Base-by-base conservation (phyloP, 2,329 filamentous ascomycete species). In the Ophioceras dolichostomum region DNA sequence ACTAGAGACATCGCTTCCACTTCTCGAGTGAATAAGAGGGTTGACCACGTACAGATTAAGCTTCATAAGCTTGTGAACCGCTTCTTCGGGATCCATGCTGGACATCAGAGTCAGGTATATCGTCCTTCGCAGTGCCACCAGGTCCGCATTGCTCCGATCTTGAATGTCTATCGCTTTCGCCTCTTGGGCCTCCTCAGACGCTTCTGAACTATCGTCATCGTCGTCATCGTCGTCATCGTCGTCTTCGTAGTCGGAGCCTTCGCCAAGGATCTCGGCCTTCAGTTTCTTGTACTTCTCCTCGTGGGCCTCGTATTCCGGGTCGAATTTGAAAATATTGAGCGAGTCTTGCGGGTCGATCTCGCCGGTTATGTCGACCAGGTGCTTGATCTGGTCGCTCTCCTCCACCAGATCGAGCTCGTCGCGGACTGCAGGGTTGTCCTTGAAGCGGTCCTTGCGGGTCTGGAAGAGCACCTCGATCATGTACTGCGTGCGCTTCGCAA, bases 381-480 rank as follows among this genome's bases (percentile, higher is more conserved):
- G 91, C 1, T 91, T 96, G 49, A 96, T 94, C 56, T 96, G 91
- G 53, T 98, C 91, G 57, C 96, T 89, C 59, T 98, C 91, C 60
- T 96, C 89, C 8, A 98, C 85, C 32, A 98, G 60, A 59, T 98
- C 91, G 40, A 98, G 65, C 56, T 98, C 91, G 54, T 95, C 88
- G 57, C 79, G 88, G 49, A 96, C 67, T 1, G 87, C 80, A 14
- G 81, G 86, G 50, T 96, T 87, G 51, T 96, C 87, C 64, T 94
- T 94, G 68, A 94, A 98, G 50, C 83, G 83, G 61, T 96, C 89
- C 60, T 95, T 94, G 45, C 91, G 76, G 39, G 95, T 82, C 62
- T 98, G 88, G 57, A 98, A 98, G 31, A 98, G 64, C 5, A 96
- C 91, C 58, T 98, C 91, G 40, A 98, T 89, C 84, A 94, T 94